Percentiles rank a stretch among this genome's conserved stretches.
Evolutionary conservation across 139 green algal genomes (phyloP).

Genomic region (Auxenochlorella pyrenoidosa): DNA sequence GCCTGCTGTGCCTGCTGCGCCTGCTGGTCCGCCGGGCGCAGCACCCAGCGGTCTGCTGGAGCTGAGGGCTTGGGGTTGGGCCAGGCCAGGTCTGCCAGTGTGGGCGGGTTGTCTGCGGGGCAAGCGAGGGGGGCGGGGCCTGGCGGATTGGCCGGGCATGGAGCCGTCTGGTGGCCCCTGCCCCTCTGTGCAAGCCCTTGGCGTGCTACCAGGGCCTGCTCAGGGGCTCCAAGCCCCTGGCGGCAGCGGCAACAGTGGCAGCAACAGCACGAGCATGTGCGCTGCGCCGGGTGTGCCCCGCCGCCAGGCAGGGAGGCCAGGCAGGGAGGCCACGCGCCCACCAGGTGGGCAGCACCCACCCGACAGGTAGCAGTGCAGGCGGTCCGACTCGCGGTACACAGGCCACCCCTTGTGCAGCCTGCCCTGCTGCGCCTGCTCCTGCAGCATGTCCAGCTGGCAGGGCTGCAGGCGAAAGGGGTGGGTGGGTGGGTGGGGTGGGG

Average conservation of each 20-base stretch:
- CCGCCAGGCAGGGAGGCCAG: background rate
- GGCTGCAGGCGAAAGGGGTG: background rate
- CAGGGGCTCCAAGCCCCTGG: background rate
- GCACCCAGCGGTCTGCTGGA: background rate
- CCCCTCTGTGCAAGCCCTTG: background rate
- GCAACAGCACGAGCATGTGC: background rate
- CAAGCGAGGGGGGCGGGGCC: no score
- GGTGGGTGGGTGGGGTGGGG: no score
- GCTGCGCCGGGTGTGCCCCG: background rate
- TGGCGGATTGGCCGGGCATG: background rate
- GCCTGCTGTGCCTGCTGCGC: background rate
- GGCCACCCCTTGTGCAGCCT: slow-evolving; percentile 17
- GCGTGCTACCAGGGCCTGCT: no score
- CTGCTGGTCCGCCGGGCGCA: background rate
- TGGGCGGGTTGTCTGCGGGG: slow-evolving; percentile 9
- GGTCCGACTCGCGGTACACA: slow-evolving; percentile 5
- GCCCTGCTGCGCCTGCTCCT: slow-evolving; percentile 3
- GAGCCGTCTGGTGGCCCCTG: background rate
- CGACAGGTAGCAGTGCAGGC: background rate
- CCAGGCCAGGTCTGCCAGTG: slow-evolving; percentile 20
- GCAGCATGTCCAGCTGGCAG: slow-evolving; percentile 29
- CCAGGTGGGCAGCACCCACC: slow-evolving; percentile 18
- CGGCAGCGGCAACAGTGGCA: background rate
- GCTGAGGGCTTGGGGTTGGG: background rate
- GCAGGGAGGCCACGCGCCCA: no score